These are phyloP conservation scores for Plasmopara muralis DNA, from an alignment of 352 stramenopile species.

Conservation along the genomic window DNA sequence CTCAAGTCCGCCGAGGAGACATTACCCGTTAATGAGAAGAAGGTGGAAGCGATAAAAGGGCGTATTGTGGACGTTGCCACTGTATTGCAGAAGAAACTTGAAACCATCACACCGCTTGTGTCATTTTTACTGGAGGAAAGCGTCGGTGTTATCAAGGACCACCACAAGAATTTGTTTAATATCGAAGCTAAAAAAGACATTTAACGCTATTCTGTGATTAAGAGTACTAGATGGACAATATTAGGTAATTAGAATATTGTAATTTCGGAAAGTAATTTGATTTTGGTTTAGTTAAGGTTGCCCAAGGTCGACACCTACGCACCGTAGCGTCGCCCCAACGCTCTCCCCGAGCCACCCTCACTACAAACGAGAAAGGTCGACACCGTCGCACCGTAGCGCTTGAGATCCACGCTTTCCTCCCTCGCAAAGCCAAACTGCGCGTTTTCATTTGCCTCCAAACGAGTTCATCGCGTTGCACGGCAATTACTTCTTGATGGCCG, in stretches of 20 bases:
- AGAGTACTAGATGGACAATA: no score
- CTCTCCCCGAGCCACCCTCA: slow-evolving; percentile 41
- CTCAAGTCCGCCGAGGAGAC: slow-evolving; percentile 35
- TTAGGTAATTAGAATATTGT: no score
- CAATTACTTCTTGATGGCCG: slow-evolving; percentile 85
- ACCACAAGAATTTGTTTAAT: slow-evolving; percentile 11
- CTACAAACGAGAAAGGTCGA: slow-evolving; percentile 71
- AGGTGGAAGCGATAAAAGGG: slow-evolving; percentile 41
- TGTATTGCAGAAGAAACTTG: slow-evolving; percentile 52
- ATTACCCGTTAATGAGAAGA: slow-evolving; percentile 33
- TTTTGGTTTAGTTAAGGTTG: slow-evolving; percentile 16
- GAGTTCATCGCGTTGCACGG: not conserved
- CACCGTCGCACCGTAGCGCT: slow-evolving; percentile 88
- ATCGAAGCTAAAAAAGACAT: slow-evolving; percentile 45
- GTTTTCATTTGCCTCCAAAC: slow-evolving; percentile 21
- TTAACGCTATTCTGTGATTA: slow-evolving; percentile 13
- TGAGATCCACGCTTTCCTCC: slow-evolving; percentile 71
- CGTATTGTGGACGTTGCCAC: slow-evolving; percentile 47
- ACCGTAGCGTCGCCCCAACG: slow-evolving; percentile 86
- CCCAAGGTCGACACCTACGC: slow-evolving; percentile 83
- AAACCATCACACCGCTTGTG: slow-evolving; percentile 47
- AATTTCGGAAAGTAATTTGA: no score
- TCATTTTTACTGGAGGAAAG: slow-evolving; percentile 56
- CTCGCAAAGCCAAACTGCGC: slow-evolving; percentile 21
- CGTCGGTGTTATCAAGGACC: slow-evolving; percentile 35